A percentile compares a stretch with the other conserved stretches of the same genome.
These are phyloP conservation scores for Sungouiozyma intestinalis DNA, from an alignment of 805 yeast species.

Conservation along the genomic window DNA sequence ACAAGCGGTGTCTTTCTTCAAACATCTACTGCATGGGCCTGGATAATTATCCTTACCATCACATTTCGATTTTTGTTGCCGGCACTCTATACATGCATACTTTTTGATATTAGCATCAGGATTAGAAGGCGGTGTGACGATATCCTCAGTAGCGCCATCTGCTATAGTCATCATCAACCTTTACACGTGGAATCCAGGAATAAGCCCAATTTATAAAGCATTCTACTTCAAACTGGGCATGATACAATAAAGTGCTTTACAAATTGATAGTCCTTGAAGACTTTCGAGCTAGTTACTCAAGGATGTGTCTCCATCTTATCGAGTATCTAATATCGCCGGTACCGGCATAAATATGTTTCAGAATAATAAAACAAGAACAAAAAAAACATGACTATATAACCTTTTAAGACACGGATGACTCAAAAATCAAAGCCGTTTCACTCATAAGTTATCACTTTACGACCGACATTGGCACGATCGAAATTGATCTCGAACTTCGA, in stretches of 20 bases:
- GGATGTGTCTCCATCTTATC: background rate
- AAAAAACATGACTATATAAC: too few species aligned
- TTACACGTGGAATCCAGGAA: too few species aligned
- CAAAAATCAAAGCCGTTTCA: slow-evolving; percentile 1
- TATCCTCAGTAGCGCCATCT: background rate
- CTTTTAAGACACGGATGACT: too few species aligned
- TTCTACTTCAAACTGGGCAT: too few species aligned
- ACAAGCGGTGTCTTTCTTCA: slow-evolving; percentile 58
- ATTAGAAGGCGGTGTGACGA: background rate
- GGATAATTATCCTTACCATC: slow-evolving; percentile 71
- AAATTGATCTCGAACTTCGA: slow-evolving; percentile 31
- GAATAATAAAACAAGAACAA: too few species aligned
- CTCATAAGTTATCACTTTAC: slow-evolving; percentile 24
- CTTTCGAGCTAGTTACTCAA: too few species aligned
- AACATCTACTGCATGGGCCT: slow-evolving; percentile 71
- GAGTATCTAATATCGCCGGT: background rate
- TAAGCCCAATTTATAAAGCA: too few species aligned
- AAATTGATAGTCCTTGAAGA: too few species aligned
- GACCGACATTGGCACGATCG: slow-evolving; percentile 33
- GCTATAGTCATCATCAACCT: background rate
- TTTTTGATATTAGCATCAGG: slow-evolving; percentile 7
- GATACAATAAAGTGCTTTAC: too few species aligned
- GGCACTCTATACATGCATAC: slow-evolving; percentile 88
- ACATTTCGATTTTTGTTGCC: slow-evolving; percentile 89
- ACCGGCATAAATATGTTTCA: background rate